A percentile compares a stretch with the other conserved stretches of the same genome.
phyloP scores from a whole-genome alignment of 2,329 filamentous ascomycete species.

The Fusarium transvaalense region DNA sequence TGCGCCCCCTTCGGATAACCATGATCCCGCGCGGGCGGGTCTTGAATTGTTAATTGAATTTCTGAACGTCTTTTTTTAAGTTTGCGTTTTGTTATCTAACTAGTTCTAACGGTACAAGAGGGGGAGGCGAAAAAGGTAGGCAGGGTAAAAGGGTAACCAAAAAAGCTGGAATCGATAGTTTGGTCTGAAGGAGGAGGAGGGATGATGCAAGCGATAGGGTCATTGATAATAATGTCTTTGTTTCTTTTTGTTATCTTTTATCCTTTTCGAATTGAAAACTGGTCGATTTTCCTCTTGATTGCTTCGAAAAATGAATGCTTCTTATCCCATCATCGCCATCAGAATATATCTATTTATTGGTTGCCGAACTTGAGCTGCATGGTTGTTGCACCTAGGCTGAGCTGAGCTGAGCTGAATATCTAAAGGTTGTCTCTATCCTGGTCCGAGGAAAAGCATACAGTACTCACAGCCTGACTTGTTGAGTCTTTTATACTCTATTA shows the following conservation, averaged over 20 bases:
- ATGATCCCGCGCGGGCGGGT: constrained; percentile 25
- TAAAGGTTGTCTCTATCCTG: constrained; percentile 13
- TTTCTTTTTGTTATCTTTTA: background rate
- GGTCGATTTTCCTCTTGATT: background rate
- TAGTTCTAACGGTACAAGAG: background rate
- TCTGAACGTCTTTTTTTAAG: constrained; percentile 15
- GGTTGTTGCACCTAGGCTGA: constrained; percentile 3
- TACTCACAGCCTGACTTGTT: constrained; percentile 7
- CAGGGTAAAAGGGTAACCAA: constrained; percentile 1
- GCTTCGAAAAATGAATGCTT: background rate
- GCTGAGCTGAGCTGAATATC: constrained; percentile 18
- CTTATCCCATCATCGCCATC: background rate
- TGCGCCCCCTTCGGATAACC: constrained; percentile 27
- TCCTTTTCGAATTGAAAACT: constrained; percentile 14
- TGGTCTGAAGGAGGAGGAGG: constrained; percentile 11
- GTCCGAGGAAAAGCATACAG: constrained; percentile 7
- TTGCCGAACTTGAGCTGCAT: constrained; percentile 7
- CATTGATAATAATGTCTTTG: constrained; percentile 2
- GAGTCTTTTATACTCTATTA: constrained; percentile 11
- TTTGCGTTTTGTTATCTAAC: background rate
- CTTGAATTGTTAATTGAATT: constrained; percentile 35
- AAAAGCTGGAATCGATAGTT: constrained; percentile 26
- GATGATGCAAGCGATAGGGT: background rate
- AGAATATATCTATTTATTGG: constrained; percentile 3
- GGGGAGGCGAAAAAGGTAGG: constrained; percentile 27